Evolutionary conservation across 176 grass and related monocot genomes (phyloP).

Genomic region (Panicum miliaceum): DNA sequence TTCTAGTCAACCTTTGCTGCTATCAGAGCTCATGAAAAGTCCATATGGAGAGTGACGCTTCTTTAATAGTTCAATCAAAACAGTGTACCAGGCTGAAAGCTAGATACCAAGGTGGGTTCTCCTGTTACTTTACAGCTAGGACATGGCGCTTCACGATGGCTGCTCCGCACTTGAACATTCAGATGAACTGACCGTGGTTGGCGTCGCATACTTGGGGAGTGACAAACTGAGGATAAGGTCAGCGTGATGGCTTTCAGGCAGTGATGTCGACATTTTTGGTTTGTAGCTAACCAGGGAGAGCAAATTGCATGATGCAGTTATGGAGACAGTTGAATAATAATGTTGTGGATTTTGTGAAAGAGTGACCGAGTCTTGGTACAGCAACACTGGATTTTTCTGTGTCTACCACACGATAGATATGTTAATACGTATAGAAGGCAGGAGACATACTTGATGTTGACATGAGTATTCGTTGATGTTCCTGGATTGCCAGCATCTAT

Average conservation of each 20-base stretch:
- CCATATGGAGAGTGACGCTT: constrained; percentile 16
- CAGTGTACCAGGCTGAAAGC: background rate
- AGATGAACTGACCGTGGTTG: constrained; percentile 23
- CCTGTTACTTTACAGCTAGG: background rate
- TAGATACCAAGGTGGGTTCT: background rate
- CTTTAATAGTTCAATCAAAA: background rate
- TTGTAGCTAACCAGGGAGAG: background rate
- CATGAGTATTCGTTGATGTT: background rate
- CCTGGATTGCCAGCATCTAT: background rate
- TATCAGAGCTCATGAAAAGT: background rate
- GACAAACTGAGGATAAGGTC: background rate
- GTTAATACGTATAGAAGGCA: background rate
- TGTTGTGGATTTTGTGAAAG: background rate
- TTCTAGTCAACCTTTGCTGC: constrained; percentile 8
- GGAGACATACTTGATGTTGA: background rate
- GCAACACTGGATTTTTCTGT: background rate
- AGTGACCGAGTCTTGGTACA: background rate
- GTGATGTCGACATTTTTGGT: background rate
- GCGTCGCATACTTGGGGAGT: background rate
- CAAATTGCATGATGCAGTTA: background rate
- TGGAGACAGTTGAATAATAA: background rate
- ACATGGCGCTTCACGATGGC: background rate
- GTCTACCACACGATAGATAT: background rate
- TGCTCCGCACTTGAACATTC: background rate
- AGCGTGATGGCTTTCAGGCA: background rate